Conservation (phyloP, 2,329 filamentous ascomycete genomes). For the Fusarium sp. region DNA sequence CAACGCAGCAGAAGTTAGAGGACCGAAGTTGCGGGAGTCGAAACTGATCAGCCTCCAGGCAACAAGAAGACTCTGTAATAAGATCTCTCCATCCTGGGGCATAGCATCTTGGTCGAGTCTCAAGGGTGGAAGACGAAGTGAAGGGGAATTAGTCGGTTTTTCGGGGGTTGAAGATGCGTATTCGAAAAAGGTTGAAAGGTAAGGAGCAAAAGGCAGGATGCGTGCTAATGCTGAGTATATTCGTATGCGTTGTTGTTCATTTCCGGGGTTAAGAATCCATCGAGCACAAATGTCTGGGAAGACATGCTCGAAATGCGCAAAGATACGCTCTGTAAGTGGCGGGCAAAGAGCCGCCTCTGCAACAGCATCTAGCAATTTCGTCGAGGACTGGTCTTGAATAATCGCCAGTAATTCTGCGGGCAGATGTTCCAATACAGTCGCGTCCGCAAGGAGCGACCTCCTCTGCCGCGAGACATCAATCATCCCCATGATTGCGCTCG, state of each 20-base stretch:
- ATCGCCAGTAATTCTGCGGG: constrained; percentile 79
- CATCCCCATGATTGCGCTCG: constrained; percentile 65
- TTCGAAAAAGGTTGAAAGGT: constrained; percentile 81
- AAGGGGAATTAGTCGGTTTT: constrained; percentile 39
- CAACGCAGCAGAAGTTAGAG: constrained; percentile 74
- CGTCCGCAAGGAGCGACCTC: constrained; percentile 69
- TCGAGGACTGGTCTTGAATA: constrained; percentile 74
- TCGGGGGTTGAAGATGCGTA: constrained; percentile 29
- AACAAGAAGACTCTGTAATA: constrained; percentile 58
- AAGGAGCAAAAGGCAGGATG: constrained; percentile 85
- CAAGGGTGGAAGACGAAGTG: constrained; percentile 52
- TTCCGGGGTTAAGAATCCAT: constrained; percentile 73
- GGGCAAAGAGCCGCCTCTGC: constrained; percentile 78
- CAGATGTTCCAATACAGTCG: constrained; percentile 70
- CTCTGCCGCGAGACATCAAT: constrained; percentile 70
- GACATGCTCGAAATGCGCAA: constrained; percentile 79
- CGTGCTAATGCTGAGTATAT: constrained; percentile 82
- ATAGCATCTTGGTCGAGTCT: constrained; percentile 50
- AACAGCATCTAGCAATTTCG: constrained; percentile 79
- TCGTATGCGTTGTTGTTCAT: constrained; percentile 56
- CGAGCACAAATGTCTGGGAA: constrained; percentile 87
- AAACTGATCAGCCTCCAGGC: constrained; percentile 85
- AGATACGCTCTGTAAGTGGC: constrained; percentile 79
- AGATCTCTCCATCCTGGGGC: constrained; percentile 38
- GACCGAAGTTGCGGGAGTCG: constrained; percentile 77